A percentile compares a stretch with the other conserved stretches of the same genome.
phyloP scores from a whole-genome alignment of 768 basidiomycete genomes.

The Pisolithus marmoratus region DNA sequence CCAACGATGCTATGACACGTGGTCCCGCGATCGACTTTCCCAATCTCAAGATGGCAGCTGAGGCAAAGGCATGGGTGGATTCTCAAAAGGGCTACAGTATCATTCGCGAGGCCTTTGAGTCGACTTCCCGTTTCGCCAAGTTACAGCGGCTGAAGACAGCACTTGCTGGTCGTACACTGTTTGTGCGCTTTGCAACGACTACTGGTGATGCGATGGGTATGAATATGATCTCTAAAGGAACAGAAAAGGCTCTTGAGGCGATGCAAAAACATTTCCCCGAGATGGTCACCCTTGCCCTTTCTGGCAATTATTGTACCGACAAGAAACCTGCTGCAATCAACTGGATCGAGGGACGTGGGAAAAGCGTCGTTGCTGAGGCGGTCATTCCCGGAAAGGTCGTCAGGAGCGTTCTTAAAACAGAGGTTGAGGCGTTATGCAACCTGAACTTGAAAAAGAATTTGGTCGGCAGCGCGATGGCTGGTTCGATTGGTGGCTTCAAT shows the following conservation, averaged over 20 bases:
- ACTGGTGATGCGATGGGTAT: slow-evolving; percentile 99
- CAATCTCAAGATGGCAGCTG: slow-evolving; percentile 67
- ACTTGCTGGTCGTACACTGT: slow-evolving; percentile 90
- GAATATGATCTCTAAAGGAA: slow-evolving; percentile 99
- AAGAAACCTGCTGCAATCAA: slow-evolving; percentile 99
- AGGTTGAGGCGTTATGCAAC: slow-evolving; percentile 81
- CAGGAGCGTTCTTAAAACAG: slow-evolving; percentile 90
- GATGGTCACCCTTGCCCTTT: slow-evolving; percentile 86
- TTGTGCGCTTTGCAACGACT: slow-evolving; percentile 86
- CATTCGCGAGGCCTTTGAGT: slow-evolving; percentile 85
- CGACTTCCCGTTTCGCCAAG: slow-evolving; percentile 89
- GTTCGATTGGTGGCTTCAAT: slow-evolving; percentile 96
- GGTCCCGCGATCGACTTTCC: slow-evolving; percentile 99
- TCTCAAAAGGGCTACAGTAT: slow-evolving; percentile 69
- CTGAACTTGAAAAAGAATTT: slow-evolving; percentile 97
- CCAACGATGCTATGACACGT: slow-evolving; percentile 93
- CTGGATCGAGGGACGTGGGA: slow-evolving; percentile 99
- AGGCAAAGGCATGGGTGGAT: slow-evolving; percentile 85
- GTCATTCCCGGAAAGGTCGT: slow-evolving; percentile 87
- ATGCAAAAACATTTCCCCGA: slow-evolving; percentile 78
- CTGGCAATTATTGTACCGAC: slow-evolving; percentile 98
- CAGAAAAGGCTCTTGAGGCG: slow-evolving; percentile 86
- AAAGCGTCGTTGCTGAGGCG: slow-evolving; percentile 96
- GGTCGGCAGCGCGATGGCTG: slow-evolving; percentile 97
- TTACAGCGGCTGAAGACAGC: slow-evolving; percentile 82